phyloP scores from a whole-genome alignment of 129 eudicot genomes.

The Tagetes patula region DNA sequence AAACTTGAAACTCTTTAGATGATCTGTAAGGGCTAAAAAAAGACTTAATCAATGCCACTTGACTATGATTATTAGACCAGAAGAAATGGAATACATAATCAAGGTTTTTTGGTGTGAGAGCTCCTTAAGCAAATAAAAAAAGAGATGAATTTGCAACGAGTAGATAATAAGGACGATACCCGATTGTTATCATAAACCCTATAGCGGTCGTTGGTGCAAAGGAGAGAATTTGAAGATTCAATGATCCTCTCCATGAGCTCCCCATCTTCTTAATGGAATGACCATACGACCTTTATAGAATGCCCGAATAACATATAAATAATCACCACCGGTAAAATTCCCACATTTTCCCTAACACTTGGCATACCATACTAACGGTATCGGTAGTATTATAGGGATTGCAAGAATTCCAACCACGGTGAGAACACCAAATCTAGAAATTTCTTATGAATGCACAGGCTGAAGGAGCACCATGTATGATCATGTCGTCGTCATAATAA shows the following conservation, averaged over 20 bases:
- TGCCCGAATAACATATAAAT: too few species aligned
- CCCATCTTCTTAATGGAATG: neutral
- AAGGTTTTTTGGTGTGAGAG: neutral
- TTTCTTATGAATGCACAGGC: neutral
- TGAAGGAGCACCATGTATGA: neutral
- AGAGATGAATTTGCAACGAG: neutral
- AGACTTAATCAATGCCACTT: neutral
- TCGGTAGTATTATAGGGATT: too few species aligned
- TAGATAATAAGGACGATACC: neutral
- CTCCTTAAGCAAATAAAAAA: slow-evolving; percentile 15
- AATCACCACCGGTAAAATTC: too few species aligned
- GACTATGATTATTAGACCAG: neutral
- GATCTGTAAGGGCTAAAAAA: neutral
- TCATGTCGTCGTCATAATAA: neutral
- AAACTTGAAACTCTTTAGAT: slow-evolving; percentile 15
- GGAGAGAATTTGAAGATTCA: neutral
- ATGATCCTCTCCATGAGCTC: slow-evolving; percentile 13
- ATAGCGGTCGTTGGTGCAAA: neutral
- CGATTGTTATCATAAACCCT: neutral
- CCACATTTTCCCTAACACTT: too few species aligned
- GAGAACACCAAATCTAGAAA: slow-evolving; percentile 5
- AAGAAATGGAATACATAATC: slow-evolving; percentile 13
- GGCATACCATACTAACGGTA: too few species aligned
- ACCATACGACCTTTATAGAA: too few species aligned
- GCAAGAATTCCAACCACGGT: neutral